phyloP scores from a whole-genome alignment of 352 stramenopile genomes.

The Phytophthora niederhauseri region DNA sequence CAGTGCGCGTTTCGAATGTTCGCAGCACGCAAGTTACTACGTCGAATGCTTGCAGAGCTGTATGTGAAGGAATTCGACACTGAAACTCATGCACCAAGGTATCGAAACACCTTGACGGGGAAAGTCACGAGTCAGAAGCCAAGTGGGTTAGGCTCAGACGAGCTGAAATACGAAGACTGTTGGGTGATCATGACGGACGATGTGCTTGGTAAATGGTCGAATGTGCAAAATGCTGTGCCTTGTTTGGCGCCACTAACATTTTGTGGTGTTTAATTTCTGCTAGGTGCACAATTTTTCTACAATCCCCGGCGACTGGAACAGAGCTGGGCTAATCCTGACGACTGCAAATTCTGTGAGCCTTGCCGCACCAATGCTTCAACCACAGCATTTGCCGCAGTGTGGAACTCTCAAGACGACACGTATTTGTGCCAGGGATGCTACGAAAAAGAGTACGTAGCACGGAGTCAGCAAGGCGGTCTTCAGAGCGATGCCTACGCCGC shows the following conservation, averaged over 20 bases:
- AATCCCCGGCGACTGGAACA: constrained; percentile 60
- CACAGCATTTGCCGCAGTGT: constrained; percentile 54
- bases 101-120: constrained; percentile 59
- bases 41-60: constrained; percentile 46
- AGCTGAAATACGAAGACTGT: constrained; percentile 60
- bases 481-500: constrained; percentile 38
- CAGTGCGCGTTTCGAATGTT: constrained; percentile 70
- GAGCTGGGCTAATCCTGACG: constrained; percentile 58
- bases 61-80: constrained; percentile 71
- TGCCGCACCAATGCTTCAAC: constrained; percentile 29
- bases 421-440: constrained; percentile 61
- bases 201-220: constrained; percentile 39
- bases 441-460: constrained; percentile 31
- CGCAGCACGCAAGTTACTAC: constrained; percentile 52
- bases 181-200: constrained; percentile 66
- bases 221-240: constrained; percentile 5
- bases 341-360: constrained; percentile 50
- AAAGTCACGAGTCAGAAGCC: constrained; percentile 52
- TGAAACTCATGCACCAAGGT: constrained; percentile 41
- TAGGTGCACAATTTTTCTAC: constrained; percentile 75
- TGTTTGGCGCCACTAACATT: constrained; percentile 13
- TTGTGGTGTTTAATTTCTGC: constrained; percentile 16
- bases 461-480: constrained; percentile 19
- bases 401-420: constrained; percentile 47
- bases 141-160: constrained; percentile 53